Evolutionary conservation across 352 stramenopile genomes (phyloP).

Genomic region (Phytopythium boreale): DNA sequence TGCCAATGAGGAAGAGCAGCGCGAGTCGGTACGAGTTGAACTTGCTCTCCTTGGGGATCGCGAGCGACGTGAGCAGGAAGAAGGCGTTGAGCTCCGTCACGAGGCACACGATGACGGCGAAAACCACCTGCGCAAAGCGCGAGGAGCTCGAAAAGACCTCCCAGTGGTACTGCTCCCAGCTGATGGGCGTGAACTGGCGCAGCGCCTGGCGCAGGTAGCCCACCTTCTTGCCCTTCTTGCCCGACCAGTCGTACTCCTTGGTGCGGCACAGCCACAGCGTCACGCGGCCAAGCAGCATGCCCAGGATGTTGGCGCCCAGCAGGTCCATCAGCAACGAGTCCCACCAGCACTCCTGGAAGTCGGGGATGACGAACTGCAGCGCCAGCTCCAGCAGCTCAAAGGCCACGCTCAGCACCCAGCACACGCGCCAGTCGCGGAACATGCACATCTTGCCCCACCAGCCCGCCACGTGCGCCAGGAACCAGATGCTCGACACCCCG

Average conservation of each 20-base stretch:
- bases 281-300: slow-evolving; percentile 78
- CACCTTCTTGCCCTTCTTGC: slow-evolving; percentile 69
- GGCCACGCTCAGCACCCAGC: slow-evolving; percentile 86
- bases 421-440: slow-evolving; percentile 93
- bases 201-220: slow-evolving; percentile 66
- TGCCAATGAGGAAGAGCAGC: slow-evolving; percentile 79
- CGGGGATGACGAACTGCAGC: slow-evolving; percentile 87
- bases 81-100: slow-evolving; percentile 93
- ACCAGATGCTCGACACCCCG: slow-evolving; percentile 81
- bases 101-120: slow-evolving; percentile 82
- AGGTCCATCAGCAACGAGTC: slow-evolving; percentile 91
- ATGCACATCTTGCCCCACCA: slow-evolving; percentile 95
- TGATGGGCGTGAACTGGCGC: slow-evolving; percentile 87
- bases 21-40: slow-evolving; percentile 81
- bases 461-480: slow-evolving; percentile 78
- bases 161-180: slow-evolving; percentile 89
- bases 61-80: slow-evolving; percentile 89
- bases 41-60: slow-evolving; percentile 83
- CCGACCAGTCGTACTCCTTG: slow-evolving; percentile 90
- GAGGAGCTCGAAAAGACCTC: slow-evolving; percentile 91
- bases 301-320: slow-evolving; percentile 89
- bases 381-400: slow-evolving; percentile 91
- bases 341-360: slow-evolving; percentile 96
- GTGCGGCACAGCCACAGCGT: slow-evolving; percentile 81
- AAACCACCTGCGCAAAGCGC: slow-evolving; percentile 79